Conservation (phyloP, 2,329 filamentous ascomycete species). For the Colletotrichum chlorophyti region DNA sequence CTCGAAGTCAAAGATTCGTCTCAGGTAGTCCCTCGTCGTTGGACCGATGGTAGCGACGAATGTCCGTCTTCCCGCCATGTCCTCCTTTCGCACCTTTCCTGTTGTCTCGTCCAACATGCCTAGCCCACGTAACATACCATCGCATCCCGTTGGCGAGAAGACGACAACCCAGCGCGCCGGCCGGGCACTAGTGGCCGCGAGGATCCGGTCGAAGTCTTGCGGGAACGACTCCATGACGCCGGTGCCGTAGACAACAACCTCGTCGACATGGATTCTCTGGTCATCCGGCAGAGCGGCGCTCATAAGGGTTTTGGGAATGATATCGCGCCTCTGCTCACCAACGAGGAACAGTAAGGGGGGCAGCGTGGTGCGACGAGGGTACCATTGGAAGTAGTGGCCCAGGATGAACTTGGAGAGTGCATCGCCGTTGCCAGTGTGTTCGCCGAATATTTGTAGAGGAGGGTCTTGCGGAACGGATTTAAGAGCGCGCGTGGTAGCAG, state of each 20-base stretch:
- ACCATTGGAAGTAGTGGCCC: slow-evolving; percentile 71
- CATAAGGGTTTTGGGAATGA: slow-evolving; percentile 85
- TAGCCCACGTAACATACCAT: slow-evolving; percentile 63
- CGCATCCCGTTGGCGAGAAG: slow-evolving; percentile 71
- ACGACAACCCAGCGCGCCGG: slow-evolving; percentile 75
- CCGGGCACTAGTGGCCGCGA: slow-evolving; percentile 52
- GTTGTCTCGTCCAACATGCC: slow-evolving; percentile 56
- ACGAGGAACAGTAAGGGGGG: slow-evolving; percentile 84
- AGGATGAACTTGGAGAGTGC: slow-evolving; percentile 80
- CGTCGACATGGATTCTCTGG: slow-evolving; percentile 71
- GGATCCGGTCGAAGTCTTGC: slow-evolving; percentile 62
- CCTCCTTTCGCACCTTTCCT: slow-evolving; percentile 42
- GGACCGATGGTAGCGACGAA: slow-evolving; percentile 90
- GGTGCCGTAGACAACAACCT: slow-evolving; percentile 87
- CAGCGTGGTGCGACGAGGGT: slow-evolving; percentile 49
- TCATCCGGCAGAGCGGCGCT: slow-evolving; percentile 54
- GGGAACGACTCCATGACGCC: slow-evolving; percentile 82
- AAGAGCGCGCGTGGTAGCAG: slow-evolving; percentile 80
- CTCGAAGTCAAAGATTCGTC: slow-evolving; percentile 67
- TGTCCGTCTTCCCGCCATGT: slow-evolving; percentile 48
- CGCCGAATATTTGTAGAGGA: slow-evolving; percentile 72
- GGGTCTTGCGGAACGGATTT: slow-evolving; percentile 57
- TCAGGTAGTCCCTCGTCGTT: slow-evolving; percentile 82
- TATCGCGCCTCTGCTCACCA: slow-evolving; percentile 86
- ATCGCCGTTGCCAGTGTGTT: slow-evolving; percentile 85